phyloP scores from a whole-genome alignment of 2,329 filamentous ascomycete species.

The Colletotrichum tropicicola region DNA sequence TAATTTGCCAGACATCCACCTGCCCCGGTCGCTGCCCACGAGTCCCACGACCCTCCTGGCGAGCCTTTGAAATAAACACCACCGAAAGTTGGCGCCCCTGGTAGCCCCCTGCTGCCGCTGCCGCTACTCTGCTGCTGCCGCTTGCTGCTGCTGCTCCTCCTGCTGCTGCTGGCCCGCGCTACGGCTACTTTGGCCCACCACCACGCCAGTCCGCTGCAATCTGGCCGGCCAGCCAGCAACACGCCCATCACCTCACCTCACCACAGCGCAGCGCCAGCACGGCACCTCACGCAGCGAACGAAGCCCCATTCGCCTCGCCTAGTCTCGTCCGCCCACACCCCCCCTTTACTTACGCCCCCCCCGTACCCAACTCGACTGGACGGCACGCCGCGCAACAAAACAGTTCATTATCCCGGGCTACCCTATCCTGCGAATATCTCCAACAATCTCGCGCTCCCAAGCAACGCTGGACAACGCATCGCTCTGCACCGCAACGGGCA shows the following conservation, averaged over 20 bases:
- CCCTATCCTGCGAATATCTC: slow-evolving; percentile 16
- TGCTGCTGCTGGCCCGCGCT: not conserved
- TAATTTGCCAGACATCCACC: slow-evolving; percentile 29
- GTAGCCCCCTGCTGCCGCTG: not conserved
- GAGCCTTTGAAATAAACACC: slow-evolving; percentile 11
- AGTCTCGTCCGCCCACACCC: not conserved
- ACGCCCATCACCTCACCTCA: not conserved
- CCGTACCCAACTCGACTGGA: not conserved
- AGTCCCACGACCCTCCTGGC: not conserved
- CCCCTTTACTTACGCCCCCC: slow-evolving; percentile 4
- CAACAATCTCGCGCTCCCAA: slow-evolving; percentile 19
- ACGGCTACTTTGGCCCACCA: not conserved
- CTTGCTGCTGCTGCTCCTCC: not conserved
- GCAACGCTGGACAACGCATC: slow-evolving; percentile 25
- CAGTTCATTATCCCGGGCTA: slow-evolving; percentile 20
- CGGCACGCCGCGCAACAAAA: slow-evolving; percentile 22
- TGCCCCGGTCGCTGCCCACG: not conserved
- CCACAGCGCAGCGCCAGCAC: not conserved
- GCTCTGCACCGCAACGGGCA: slow-evolving; percentile 17
- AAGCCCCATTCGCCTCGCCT: not conserved
- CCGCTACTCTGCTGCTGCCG: not conserved
- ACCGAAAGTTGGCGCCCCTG: not conserved
- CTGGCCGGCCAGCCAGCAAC: not conserved
- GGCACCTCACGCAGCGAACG: not conserved
- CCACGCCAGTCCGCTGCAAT: slow-evolving; percentile 7